Evolutionary conservation across 768 basidiomycete genomes (phyloP).

Genomic region (Suillus variegatus): DNA sequence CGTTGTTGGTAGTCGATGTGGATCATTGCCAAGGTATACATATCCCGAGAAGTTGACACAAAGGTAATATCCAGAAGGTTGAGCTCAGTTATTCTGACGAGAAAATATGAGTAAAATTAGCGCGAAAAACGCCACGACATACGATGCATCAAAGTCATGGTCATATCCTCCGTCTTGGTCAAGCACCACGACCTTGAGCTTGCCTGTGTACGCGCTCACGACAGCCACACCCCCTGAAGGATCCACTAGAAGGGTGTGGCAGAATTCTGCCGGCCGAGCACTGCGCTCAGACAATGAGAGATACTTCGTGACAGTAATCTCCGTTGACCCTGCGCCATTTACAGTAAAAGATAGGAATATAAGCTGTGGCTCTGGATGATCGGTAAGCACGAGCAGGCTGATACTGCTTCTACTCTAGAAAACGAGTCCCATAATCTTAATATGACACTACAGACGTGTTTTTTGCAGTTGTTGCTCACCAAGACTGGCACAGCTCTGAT

Average conservation of each 20-base stretch:
- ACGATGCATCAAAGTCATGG: conserved; percentile 68
- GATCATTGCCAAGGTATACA: conserved; percentile 63
- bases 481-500: conserved; percentile 55
- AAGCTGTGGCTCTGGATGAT: conserved; percentile 76
- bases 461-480: conserved; percentile 38
- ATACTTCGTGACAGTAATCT: conserved; percentile 43
- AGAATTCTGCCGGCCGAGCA: conserved; percentile 69
- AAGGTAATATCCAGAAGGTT: conserved; percentile 71
- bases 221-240: conserved; percentile 61
- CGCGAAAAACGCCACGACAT: conserved; percentile 29
- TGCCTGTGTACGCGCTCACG: conserved; percentile 68
- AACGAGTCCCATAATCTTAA: neutral
- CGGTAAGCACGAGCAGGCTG: conserved; percentile 65
- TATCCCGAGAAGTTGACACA: conserved; percentile 42
- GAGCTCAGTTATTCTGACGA: conserved; percentile 57
- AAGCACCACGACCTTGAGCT: conserved; percentile 63
- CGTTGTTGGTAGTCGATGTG: conserved; percentile 62
- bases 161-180: conserved; percentile 51
- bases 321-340: conserved; percentile 30
- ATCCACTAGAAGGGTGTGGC: conserved; percentile 67
- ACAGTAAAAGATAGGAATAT: conserved; percentile 58
- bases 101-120: conserved; percentile 4
- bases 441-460: neutral
- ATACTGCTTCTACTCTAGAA: conserved; percentile 34
- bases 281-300: conserved; percentile 57